Percentiles rank a stretch among this genome's conserved stretches.
phyloP scores from a whole-genome alignment of 2,329 filamentous ascomycete genomes.

The Neopestalotiopsis sp. region DNA sequence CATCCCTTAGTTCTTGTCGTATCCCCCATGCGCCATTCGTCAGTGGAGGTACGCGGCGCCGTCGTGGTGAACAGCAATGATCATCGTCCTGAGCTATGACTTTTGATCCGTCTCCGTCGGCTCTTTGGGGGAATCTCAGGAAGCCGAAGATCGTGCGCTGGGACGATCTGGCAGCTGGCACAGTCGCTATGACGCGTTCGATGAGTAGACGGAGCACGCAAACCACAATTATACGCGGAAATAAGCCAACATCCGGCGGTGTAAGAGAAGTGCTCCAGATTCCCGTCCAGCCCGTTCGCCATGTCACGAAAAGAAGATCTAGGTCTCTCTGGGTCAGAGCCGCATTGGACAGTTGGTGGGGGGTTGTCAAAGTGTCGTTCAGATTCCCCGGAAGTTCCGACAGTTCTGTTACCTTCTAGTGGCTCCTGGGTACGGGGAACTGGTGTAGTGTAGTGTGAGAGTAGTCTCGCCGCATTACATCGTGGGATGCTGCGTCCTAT shows the following conservation, averaged over 20 bases:
- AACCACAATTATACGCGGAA: neutral
- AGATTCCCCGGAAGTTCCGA: constrained; percentile 4
- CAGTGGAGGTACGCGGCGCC: neutral
- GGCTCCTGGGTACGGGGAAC: constrained; percentile 1
- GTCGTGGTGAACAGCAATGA: neutral
- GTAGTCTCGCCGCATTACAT: neutral
- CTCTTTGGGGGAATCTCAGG: neutral
- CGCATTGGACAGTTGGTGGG: neutral
- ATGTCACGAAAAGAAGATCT: neutral
- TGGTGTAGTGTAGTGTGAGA: constrained; percentile 1
- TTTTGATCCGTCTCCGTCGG: neutral
- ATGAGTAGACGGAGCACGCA: neutral
- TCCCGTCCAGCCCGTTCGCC: neutral
- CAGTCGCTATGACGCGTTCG: neutral
- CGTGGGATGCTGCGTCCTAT: neutral
- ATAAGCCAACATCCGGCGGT: neutral
- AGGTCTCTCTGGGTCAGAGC: neutral
- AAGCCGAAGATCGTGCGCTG: neutral
- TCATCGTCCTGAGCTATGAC: neutral
- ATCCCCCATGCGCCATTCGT: neutral
- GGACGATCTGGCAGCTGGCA: neutral
- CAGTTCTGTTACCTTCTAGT: neutral
- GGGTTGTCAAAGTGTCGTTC: neutral
- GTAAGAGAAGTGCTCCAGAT: neutral
- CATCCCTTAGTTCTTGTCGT: neutral